A percentile compares a stretch with the other conserved stretches of the same genome.
phyloP scores from a whole-genome alignment of 352 stramenopile genomes.

The Globisporangium nagaii region DNA sequence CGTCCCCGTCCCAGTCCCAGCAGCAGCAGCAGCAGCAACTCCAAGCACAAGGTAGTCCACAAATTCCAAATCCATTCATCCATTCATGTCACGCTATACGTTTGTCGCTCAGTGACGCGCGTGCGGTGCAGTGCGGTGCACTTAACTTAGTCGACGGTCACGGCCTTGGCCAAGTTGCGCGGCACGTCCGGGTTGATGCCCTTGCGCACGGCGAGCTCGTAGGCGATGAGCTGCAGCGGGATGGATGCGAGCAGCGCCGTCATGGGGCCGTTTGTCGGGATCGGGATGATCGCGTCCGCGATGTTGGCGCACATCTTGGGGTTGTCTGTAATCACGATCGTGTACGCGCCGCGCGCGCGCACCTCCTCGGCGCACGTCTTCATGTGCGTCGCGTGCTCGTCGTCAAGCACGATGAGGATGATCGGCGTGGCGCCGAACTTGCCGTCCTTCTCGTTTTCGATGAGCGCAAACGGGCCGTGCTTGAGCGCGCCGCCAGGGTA shows the following conservation, averaged over 20 bases:
- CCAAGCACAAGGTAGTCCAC: neutral
- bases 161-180: slow-evolving; percentile 97
- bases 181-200: slow-evolving; percentile 98
- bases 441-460: slow-evolving; percentile 91
- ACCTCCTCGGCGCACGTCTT: slow-evolving; percentile 95
- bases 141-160: slow-evolving; percentile 95
- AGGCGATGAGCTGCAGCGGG: slow-evolving; percentile 97
- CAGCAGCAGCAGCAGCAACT: neutral
- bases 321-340: slow-evolving; percentile 99
- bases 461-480: slow-evolving; percentile 98
- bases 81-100: neutral
- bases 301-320: slow-evolving; percentile 90
- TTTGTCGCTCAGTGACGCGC: no score
- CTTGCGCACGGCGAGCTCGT: slow-evolving; percentile 95
- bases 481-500: slow-evolving; percentile 98
- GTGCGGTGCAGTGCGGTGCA: no score
- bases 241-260: slow-evolving; percentile 94
- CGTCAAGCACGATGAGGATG: slow-evolving; percentile 96
- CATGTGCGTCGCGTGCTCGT: slow-evolving; percentile 96
- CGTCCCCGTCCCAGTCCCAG: slow-evolving; percentile 24
- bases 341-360: slow-evolving; percentile 92
- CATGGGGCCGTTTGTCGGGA: slow-evolving; percentile 96
- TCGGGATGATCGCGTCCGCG: slow-evolving; percentile 91
- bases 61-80: neutral
- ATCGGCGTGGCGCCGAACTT: slow-evolving; percentile 96